Evolutionary conservation across 208 protist genomes (phyloP), one percentile per base, ranked within the genome.

Genomic region (Trypanosoma theileri): DNA sequence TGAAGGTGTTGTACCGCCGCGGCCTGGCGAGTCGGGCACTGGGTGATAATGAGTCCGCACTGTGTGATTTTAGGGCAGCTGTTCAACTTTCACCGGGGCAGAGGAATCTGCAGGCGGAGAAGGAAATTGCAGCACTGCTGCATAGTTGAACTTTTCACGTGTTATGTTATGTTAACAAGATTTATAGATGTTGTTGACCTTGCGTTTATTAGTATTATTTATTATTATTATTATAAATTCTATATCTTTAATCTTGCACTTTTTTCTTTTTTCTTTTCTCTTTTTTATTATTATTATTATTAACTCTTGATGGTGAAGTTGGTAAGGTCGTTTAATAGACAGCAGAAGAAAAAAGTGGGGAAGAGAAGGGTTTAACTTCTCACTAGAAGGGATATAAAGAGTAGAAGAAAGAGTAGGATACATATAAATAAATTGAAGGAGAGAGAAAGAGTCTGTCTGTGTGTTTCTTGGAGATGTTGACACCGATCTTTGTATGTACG

Each of bases 1-100:
- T 89, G 59, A 95, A 95, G 69, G 84, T 92, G 42, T 76, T 95
- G 0, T 95, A 89, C 53, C 72, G 89, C 1, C 79, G 89, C 40
- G 89, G 86, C 7, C 61, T 88, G 22, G 86, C 86, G 12, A 91
- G 84, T 66, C 82, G 86, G 65, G 77, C 61, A 17, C 62, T 93
- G 0, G 77, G 66, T 11, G 80, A 95, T 41, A 67, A 48, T 14
- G 80, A 77, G 10, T 84, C 86, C 0, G 89, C 89, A 1, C 46
- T 89, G 11, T 79, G 79, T 17, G 89, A 95, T 71, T 92, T 93
- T 52, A 74, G 71, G 21, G 84, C 89, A 0, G 86, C 89, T 2
- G 11, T 93, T 16, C 56, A 79, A 12, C 83, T 89, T 22, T 95
- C 89, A 3, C 80, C 86, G 19, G 78, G 63, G 8, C 35, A 81